Evolutionary conservation across 495 filamentous ascomycete genomes (phyloP), one percentile per base, ranked within the genome.

Genomic region (Penicillium desertorum): DNA sequence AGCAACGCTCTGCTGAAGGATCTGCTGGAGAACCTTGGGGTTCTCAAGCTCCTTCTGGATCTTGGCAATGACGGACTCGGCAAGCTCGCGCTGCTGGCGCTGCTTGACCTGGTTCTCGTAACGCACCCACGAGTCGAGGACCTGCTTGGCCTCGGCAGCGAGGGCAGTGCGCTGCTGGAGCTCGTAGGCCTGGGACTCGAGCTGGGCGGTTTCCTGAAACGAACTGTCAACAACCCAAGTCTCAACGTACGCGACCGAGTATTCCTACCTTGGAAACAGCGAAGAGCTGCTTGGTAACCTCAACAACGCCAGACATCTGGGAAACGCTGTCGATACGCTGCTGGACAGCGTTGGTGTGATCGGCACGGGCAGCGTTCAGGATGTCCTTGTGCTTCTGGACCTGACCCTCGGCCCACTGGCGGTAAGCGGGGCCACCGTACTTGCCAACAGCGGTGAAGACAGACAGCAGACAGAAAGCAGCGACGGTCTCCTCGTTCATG

Each of bases 91-190:
- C 83, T 99, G 94, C 81, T 98, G 90, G 70, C 94, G 85, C 79
- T 92, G 88, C 89, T 97, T 99, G 67, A 98, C 92, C 81, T 98
- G 94, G 57, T 88, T 82, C 81, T 99, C 94, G 75, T 99, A 99
- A 67, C 94, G 86, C 56, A 97, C 92, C 94, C 95, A 98, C 50
- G 92, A 96, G 72, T 99, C 94, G 54, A 99, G 86, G 36, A 97
- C 93, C 48, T 82, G 66, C 86, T 96, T 98, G 61, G 93, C 95
- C 83, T 99, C 95, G 54, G 83, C 75, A 27, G 90, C 91, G 54
- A 97, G 80, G 51, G 89, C 87, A 51, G 92, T 96, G 74, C 83
- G 87, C 79, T 99, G 94, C 83, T 98, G 90, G 61, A 99, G 86
- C 82, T 98, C 92, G 74, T 88, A 99, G 47, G 90, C 90, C 84